Conservation (phyloP, 1,284 basidiomycete genomes). For the Microbotryum scabiosae region DNA sequence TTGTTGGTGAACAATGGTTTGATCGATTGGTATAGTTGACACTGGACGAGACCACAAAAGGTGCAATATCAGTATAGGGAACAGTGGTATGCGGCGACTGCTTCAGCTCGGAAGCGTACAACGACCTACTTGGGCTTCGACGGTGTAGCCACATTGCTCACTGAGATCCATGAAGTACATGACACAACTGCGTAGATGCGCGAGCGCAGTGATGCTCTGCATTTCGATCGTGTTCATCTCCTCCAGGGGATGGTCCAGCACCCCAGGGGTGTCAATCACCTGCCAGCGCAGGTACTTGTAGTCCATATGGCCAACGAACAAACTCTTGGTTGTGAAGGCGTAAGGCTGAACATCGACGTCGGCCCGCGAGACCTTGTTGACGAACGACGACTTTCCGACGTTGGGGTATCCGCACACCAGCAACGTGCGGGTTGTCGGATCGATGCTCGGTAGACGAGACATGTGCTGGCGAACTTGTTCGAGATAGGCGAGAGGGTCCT, state of each 20-base stretch:
- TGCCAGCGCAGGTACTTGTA: constrained; percentile 98
- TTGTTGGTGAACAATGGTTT: constrained; percentile 90
- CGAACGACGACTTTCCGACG: constrained; percentile 93
- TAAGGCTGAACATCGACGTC: constrained; percentile 97
- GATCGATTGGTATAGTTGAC: constrained; percentile 95
- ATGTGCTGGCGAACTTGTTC: constrained; percentile 97
- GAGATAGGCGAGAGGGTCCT: constrained; percentile 89
- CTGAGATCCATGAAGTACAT: constrained; percentile 96
- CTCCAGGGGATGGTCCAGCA: constrained; percentile 86
- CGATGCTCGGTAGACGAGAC: constrained; percentile 88
- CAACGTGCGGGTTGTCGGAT: constrained; percentile 91
- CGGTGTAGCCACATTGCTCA: constrained; percentile 89
- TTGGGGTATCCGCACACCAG: constrained; percentile 95
- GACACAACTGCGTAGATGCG: constrained; percentile 81
- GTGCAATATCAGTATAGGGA: neutral
- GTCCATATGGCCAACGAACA: constrained; percentile 93
- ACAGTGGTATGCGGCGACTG: neutral
- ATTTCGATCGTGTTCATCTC: constrained; percentile 99
- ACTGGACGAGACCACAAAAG: constrained; percentile 46
- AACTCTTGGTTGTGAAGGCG: constrained; percentile 93
- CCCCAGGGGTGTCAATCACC: constrained; percentile 86
- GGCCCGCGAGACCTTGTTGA: constrained; percentile 94
- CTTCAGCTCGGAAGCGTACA: neutral
- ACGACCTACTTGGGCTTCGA: constrained; percentile 75
- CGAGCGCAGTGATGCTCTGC: constrained; percentile 94